A percentile compares a stretch with the other conserved stretches of the same genome.
phyloP scores from a whole-genome alignment of 441 rosid species.

The Populus hybrid region DNA sequence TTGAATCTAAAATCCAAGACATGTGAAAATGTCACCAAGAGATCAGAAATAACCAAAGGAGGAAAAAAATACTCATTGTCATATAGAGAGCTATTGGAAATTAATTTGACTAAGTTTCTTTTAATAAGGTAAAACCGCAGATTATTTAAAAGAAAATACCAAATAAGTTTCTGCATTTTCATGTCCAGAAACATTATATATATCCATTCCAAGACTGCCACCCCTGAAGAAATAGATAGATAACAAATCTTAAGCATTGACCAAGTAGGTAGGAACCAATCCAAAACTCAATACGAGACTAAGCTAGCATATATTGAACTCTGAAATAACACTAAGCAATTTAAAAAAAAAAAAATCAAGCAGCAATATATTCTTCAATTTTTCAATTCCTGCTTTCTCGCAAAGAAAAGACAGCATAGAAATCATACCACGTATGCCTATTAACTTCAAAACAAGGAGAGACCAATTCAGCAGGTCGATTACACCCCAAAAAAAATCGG shows the following conservation, averaged over 20 bases:
- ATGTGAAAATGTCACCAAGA: neutral
- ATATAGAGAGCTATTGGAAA: neutral
- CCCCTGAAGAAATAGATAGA: conserved; percentile 15
- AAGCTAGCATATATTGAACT: neutral
- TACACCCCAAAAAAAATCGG: neutral
- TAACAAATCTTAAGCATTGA: neutral
- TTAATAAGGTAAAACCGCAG: neutral
- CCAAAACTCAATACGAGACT: neutral
- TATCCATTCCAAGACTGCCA: conserved; percentile 43
- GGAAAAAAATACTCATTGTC: neutral
- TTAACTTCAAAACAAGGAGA: neutral
- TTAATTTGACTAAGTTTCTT: neutral
- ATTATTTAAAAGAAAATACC: conserved; percentile 20
- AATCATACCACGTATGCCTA: neutral
- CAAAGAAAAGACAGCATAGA: neutral
- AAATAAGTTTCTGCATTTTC: conserved; percentile 34
- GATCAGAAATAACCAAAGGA: conserved; percentile 2
- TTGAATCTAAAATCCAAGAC: conserved; percentile 32
- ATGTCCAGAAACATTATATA: conserved; percentile 34
- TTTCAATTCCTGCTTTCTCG: neutral
- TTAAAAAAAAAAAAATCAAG: neutral
- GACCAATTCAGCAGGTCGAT: neutral
- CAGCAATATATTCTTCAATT: neutral
- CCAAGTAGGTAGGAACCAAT: neutral
- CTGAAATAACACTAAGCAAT: neutral